Evolutionary conservation across 352 stramenopile species (phyloP).

Genomic region (Globisporangium cederbergense): DNA sequence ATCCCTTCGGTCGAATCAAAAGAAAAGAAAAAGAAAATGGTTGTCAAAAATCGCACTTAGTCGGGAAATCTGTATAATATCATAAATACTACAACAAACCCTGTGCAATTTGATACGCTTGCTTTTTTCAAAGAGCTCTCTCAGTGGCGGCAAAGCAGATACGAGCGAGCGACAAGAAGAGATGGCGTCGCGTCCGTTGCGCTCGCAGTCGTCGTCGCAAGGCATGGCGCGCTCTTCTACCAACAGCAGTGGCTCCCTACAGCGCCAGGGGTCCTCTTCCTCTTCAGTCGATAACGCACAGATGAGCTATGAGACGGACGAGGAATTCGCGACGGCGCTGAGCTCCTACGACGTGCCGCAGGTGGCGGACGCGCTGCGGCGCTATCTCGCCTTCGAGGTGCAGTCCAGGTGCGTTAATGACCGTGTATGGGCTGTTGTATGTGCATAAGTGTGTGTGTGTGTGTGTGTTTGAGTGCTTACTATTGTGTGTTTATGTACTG

Average conservation of each 20-base stretch:
- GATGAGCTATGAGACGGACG: slow-evolving; percentile 60
- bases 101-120: not conserved
- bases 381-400: slow-evolving; percentile 66
- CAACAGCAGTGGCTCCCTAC: slow-evolving; percentile 4
- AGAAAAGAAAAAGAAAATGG: no score
- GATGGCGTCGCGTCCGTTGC: slow-evolving; percentile 11
- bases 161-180: not conserved
- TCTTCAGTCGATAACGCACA: slow-evolving; percentile 9
- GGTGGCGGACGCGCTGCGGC: slow-evolving; percentile 55
- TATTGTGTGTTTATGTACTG: not conserved
- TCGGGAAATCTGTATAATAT: no score
- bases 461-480: not conserved
- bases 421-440: not conserved
- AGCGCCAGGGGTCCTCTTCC: slow-evolving; percentile 18
- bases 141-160: slow-evolving; percentile 1
- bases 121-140: not conserved
- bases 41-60: no score
- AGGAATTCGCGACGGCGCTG: slow-evolving; percentile 66
- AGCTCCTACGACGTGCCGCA: slow-evolving; percentile 63
- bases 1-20: no score
- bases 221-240: not conserved
- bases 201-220: slow-evolving; percentile 10
- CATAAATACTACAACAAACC: no score
- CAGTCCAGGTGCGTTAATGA: slow-evolving; percentile 40
- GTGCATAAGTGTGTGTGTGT: not conserved